phyloP scores from a whole-genome alignment of 768 basidiomycete species.

The Boletus edulis region DNA sequence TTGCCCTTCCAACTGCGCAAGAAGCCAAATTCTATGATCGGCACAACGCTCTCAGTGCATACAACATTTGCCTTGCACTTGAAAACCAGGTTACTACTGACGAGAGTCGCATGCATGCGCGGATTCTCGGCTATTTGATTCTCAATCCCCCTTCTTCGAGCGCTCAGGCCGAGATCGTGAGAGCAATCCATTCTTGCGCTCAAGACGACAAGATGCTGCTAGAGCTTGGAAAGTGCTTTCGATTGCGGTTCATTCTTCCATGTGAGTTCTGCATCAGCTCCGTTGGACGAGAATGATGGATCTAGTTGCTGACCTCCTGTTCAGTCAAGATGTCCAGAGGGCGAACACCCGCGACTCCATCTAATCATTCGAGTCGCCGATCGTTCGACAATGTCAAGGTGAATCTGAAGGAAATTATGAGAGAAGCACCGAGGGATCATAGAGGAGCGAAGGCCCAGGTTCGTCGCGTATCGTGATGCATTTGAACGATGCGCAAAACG shows the following conservation, averaged over 20 bases:
- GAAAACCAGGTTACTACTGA: not conserved
- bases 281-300: not conserved
- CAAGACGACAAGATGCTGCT: too few relatives aligned
- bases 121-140: not conserved
- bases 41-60: slow-evolving; percentile 13
- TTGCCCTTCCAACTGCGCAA: too few relatives aligned
- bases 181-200: not conserved
- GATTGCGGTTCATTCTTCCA: too few relatives aligned
- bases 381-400: not conserved
- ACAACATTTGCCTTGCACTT: not conserved
- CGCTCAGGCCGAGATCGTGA: not conserved
- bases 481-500: not conserved
- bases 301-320: not conserved
- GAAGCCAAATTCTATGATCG: not conserved
- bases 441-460: not conserved
- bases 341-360: not conserved
- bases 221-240: too few relatives aligned
- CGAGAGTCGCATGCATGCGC: not conserved
- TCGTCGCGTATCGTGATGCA: not conserved
- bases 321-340: not conserved
- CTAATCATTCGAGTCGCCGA: not conserved
- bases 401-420: not conserved
- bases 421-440: not conserved
- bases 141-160: too few relatives aligned
- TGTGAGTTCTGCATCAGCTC: too few relatives aligned